Evolutionary conservation across 1,139 yeast species (phyloP), one percentile per base, ranked within the genome.

Genomic region (Suhomyces choctaworum): DNA sequence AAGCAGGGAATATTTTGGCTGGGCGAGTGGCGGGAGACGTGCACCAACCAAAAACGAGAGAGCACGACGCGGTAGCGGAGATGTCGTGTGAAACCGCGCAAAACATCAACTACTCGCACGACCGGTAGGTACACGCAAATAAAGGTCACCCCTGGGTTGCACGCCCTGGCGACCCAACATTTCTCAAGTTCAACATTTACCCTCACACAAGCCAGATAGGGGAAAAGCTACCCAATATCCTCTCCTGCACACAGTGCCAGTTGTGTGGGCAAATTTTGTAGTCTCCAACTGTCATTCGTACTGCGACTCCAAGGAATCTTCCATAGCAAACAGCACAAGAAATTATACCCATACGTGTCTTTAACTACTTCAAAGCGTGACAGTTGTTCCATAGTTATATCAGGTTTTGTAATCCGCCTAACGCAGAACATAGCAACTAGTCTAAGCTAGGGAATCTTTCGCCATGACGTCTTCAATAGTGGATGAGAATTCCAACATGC

Each of bases 381-480:
- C 12, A 8, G 8, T n/a, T n/a, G n/a, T 7, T 6, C 23, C 15
- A 17, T 7, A 17, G 20, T 17, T 17, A 17, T 17, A 17, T 17
- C 20, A 17, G 8, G 20, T 17, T 7, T 6, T 17, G 20, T 7
- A 6, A 17, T 8, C 20, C 7, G 6, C 20, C 20, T 17, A 7
- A 17, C 20, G 20, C 20, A 17, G 7, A 17, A 8, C 20, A 17
- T 8, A 17, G 6, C 8, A 6, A 17, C 20, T 17, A 7, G 20
- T 17, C n/a, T n/a, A n/a, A n/a, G n/a, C n/a, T 17, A 17, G 20
- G 8, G 8, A 8, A 17, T 12, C 29, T 11, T 33, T 24, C 37
- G 31, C 16, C 25, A 45, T 46, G 48, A 41, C 48, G 23, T 44
- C 50, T 29, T 46, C 50, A 13, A 26, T 46, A 24, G 39, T 41